phyloP scores from a whole-genome alignment of 352 stramenopile species.

The Phytophthora tentaculata region DNA sequence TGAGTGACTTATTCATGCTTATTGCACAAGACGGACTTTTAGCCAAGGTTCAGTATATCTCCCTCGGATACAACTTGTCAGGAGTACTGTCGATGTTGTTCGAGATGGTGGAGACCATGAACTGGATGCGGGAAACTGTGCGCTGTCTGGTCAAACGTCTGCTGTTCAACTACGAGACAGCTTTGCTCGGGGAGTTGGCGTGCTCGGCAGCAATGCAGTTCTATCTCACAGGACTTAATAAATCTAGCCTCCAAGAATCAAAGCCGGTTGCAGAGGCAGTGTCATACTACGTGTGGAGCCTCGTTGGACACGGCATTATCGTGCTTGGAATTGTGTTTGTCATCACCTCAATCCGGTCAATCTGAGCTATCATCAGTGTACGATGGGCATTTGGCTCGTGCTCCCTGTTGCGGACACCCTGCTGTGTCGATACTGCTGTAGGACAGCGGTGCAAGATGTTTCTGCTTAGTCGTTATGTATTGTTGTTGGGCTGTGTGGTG shows the following conservation, averaged over 20 bases:
- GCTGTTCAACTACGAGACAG: slow-evolving; percentile 40
- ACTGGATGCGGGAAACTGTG: slow-evolving; percentile 27
- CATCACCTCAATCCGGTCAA: slow-evolving; percentile 26
- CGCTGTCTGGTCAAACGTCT: slow-evolving; percentile 33
- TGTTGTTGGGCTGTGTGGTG: too few relatives aligned
- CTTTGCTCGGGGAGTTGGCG: slow-evolving; percentile 30
- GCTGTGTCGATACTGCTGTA: slow-evolving; percentile 25
- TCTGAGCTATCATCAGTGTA: slow-evolving; percentile 27
- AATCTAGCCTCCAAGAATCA: slow-evolving; percentile 26
- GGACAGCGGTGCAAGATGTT: slow-evolving; percentile 28
- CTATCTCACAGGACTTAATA: slow-evolving; percentile 35
- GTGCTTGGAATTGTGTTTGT: slow-evolving; percentile 29
- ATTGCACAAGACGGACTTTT: slow-evolving; percentile 37
- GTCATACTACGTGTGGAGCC: slow-evolving; percentile 40
- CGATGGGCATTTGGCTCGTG: slow-evolving; percentile 13
- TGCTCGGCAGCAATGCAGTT: slow-evolving; percentile 31
- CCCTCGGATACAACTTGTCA: slow-evolving; percentile 38
- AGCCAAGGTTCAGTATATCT: slow-evolving; percentile 43
- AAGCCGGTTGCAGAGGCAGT: slow-evolving; percentile 20
- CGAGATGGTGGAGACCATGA: slow-evolving; percentile 35
- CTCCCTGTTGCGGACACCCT: slow-evolving; percentile 14
- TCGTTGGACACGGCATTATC: slow-evolving; percentile 35
- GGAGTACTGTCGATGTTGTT: slow-evolving; percentile 36
- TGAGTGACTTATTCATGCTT: slow-evolving; percentile 41
- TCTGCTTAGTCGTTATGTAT: slow-evolving; percentile 33